Conservation (phyloP, 129 eudicot genomes). For the Sambucus nigra region DNA sequence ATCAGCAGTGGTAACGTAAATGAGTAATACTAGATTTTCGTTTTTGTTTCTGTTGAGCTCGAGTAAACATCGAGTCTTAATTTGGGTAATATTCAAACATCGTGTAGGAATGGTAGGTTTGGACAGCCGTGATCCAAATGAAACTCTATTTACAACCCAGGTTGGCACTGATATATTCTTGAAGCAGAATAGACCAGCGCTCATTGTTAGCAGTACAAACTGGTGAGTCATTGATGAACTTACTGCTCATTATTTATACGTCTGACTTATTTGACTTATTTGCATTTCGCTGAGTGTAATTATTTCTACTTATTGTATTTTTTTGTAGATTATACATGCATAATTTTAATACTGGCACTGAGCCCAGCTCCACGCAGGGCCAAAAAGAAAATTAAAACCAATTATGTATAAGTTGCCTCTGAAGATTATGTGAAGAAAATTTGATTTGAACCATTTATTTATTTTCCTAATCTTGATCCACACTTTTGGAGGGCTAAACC, state of each 20-base stretch:
- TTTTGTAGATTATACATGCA: too few relatives aligned
- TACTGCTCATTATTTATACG: neutral
- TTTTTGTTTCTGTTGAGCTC: neutral
- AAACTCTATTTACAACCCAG: slow-evolving; percentile 55
- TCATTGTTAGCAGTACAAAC: slow-evolving; percentile 95
- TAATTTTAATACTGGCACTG: neutral
- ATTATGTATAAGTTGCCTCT: too few relatives aligned
- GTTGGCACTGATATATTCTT: slow-evolving; percentile 34
- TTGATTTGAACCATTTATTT: too few relatives aligned
- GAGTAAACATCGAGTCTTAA: slow-evolving; percentile 5
- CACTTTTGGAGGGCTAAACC: too few relatives aligned
- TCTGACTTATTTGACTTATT: too few relatives aligned
- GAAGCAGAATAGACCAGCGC: slow-evolving; percentile 78
- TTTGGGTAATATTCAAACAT: slow-evolving; percentile 3
- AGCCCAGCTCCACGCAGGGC: neutral
- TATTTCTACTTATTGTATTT: neutral
- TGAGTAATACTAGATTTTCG: neutral
- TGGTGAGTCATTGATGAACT: slow-evolving; percentile 50
- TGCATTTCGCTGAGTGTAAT: neutral
- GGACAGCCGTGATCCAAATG: slow-evolving; percentile 28
- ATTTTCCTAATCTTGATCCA: too few relatives aligned
- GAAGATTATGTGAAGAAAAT: too few relatives aligned
- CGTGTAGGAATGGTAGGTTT: slow-evolving; percentile 26
- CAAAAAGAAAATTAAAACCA: too few relatives aligned
- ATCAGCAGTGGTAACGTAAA: slow-evolving; percentile 53